Evolutionary conservation across 1,284 basidiomycete genomes (phyloP), one percentile per base, ranked within the genome.

Genomic region (Cutaneotrichosporon sp.): DNA sequence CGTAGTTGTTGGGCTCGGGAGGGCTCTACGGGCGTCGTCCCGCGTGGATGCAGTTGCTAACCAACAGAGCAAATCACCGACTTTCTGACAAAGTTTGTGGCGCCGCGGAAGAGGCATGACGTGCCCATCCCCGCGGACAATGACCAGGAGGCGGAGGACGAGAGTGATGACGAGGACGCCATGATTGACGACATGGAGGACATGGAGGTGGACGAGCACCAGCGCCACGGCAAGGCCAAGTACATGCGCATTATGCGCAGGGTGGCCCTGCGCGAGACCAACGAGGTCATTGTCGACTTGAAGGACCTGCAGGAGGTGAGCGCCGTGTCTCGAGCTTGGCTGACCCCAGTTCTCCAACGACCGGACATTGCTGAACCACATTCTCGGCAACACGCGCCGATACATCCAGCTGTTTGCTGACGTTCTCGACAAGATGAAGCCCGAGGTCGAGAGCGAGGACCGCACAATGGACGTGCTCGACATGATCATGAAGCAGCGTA

Each of bases 391-490:
- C 74, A 84, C 92, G 15, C 85, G 88, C 61, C 88, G 93, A 64
- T 99, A 98, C 76, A 81, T 91, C 59, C 81, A 83, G 60, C 79
- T 99, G 26, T 97, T 98, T 76, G 84, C 84, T 65, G 88, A 93
- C 63, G 89, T 88, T 42, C 83, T 97, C 48, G 96, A 99, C 79
- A 81, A 83, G 60, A 78, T 93, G 52, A 84, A 92, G 80, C 93
- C 92, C 5, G 77, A 78, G 40, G 88, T 93, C 2, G 87, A 87
- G 70, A 90, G 96, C 65, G 88, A 97, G 54, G 86, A 84, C 58
- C 84, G 87, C 56, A 81, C 89, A 43, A 88, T 90, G 63, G 92
- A 97, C 70, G 91, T 96, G 41, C 87, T 96, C 43, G 93, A 97
- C 72, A 84, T 97, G 9, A 91, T 97, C 60, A 81, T 96, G 63